Conservation (phyloP, 225 moss, liverwort and hornwort genomes). For the Marchantia polymorpha region DNA sequence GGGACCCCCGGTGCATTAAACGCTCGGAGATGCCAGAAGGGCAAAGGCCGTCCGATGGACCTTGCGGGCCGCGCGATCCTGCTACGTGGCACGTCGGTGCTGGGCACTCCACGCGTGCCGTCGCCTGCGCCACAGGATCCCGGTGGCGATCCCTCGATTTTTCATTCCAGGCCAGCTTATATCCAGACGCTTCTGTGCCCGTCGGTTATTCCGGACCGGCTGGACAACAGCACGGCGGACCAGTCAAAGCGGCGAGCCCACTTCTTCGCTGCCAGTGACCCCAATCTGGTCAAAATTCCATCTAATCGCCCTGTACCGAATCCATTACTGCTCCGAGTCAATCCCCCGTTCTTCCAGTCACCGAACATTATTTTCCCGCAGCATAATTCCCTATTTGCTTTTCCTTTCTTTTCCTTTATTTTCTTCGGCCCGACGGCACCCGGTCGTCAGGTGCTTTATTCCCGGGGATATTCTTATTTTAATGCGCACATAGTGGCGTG, state of each 20-base stretch:
- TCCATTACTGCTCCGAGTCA: neutral
- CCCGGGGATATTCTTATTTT: too few species aligned
- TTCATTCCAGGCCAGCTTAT: neutral
- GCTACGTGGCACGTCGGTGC: slow-evolving; percentile 1
- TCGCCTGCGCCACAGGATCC: neutral
- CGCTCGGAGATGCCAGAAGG: neutral
- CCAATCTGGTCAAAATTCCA: neutral
- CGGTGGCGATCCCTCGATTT: neutral
- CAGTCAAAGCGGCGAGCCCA: neutral
- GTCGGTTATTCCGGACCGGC: neutral
- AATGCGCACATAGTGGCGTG: neutral
- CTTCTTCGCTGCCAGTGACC: neutral
- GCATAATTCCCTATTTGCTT: too few species aligned
- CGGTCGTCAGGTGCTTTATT: too few species aligned
- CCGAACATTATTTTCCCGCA: too few species aligned
- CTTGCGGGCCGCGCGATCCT: too few species aligned
- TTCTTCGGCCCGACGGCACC: too few species aligned
- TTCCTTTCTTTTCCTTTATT: too few species aligned
- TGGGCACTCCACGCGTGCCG: neutral
- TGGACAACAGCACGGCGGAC: neutral
- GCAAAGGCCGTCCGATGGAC: neutral
- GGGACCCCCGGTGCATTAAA: neutral
- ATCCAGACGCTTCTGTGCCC: neutral
- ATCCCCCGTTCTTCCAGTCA: neutral
- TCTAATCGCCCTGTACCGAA: neutral